Percentiles rank a stretch among this genome's conserved stretches.
Evolutionary conservation across 148 eudicot species (phyloP).

Genomic region (Bassia scoparia): DNA sequence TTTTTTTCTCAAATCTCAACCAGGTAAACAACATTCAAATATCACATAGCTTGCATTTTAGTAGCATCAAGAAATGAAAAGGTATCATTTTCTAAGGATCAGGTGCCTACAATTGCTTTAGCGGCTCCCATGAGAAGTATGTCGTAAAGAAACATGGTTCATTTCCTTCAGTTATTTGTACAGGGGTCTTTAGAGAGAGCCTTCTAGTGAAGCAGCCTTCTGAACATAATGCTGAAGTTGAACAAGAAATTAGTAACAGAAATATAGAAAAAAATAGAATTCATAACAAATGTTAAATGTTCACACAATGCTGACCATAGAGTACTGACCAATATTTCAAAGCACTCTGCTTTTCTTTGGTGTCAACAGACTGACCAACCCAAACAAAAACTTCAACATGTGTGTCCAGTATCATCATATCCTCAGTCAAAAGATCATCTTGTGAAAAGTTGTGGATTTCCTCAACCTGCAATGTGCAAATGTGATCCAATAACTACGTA

Average conservation of each 20-base stretch:
- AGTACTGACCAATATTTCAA: constrained; percentile 86
- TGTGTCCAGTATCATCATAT: constrained; percentile 86
- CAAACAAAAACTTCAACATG: constrained; percentile 92
- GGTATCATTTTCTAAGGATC: neutral
- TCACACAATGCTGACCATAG: constrained; percentile 4
- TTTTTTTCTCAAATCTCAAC: neutral
- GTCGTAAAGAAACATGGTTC: constrained; percentile 98
- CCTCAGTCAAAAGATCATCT: constrained; percentile 97
- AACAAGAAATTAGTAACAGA: constrained; percentile 6
- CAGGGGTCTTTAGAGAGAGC: constrained; percentile 63
- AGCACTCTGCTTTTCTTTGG: constrained; percentile 84
- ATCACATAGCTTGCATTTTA: neutral
- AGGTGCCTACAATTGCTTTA: constrained; percentile 75
- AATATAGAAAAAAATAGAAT: neutral
- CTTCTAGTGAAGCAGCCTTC: constrained; percentile 71
- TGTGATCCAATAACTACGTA: neutral
- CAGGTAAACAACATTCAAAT: neutral
- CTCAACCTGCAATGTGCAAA: constrained; percentile 55
- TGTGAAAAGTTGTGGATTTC: constrained; percentile 90
- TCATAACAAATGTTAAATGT: neutral
- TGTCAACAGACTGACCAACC: constrained; percentile 90
- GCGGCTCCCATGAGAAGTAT: constrained; percentile 89
- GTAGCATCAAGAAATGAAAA: neutral
- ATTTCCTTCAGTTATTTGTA: constrained; percentile 87
- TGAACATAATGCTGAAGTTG: constrained; percentile 75